Percentiles rank a stretch among this genome's conserved stretches.
Evolutionary conservation across 2,329 filamentous ascomycete species (phyloP).

Genomic region (Aureobasidium lini): DNA sequence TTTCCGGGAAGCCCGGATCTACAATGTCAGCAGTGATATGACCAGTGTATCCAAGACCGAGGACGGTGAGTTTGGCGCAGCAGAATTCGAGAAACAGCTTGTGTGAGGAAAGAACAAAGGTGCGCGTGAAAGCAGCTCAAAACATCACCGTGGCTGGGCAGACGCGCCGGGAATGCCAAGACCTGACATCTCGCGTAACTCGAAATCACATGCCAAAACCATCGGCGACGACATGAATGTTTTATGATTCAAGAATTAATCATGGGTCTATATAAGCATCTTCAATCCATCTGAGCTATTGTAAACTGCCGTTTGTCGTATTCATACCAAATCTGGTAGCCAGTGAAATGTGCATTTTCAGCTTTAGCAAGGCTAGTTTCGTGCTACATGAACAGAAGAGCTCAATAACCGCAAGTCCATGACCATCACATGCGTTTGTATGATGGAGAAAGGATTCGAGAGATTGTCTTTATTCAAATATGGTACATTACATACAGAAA

Average conservation of each 20-base stretch:
- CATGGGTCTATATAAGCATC: too few species aligned
- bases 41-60: conserved; percentile 4
- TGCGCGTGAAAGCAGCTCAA: neutral
- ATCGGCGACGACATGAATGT: neutral
- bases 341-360: too few species aligned
- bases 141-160: conserved; percentile 4
- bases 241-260: neutral
- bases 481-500: conserved; percentile 4
- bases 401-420: neutral
- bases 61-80: neutral
- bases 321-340: too few species aligned
- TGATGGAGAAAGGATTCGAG: neutral
- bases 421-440: too few species aligned
- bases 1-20: conserved; percentile 1
- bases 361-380: too few species aligned
- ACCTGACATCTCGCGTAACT: neutral
- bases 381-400: too few species aligned
- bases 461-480: neutral
- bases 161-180: conserved; percentile 7
- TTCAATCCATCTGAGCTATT: too few species aligned
- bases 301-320: too few species aligned
- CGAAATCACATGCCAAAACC: neutral
- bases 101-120: neutral
- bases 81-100: neutral
- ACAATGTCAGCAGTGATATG: conserved; percentile 6